Base-by-base conservation (phyloP, 192 early-diverging fungal species). In the Podila horticola region DNA sequence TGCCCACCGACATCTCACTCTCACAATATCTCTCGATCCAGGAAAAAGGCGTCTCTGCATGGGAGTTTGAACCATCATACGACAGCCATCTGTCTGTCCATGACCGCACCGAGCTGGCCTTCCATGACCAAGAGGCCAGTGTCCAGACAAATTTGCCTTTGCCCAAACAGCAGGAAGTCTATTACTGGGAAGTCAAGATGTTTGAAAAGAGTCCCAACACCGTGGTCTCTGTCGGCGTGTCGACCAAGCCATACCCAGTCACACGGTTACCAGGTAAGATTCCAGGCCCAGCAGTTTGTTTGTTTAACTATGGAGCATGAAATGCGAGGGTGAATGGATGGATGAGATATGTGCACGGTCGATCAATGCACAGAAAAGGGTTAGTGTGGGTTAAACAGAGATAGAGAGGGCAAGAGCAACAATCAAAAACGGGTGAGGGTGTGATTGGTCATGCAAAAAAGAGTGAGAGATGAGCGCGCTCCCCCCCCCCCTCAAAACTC, bases 151-250 rank as follows among this genome's bases (percentile, higher is more conserved):
- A 95, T 73, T 71, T 95, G 67, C 94, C 94, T 2, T 82, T 95
- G 67, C 94, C 94, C 38, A 93, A 92, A 79, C 85, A 87, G n/a
- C 92, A 93, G 82, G 91, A 93, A 60, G 91, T 94, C n/a, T 94
- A 94, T 83, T 95, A 95, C 82, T 94, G 92, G 89, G 94, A 95
- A 75, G 90, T 91, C 65, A 94, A 94, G 82, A 87, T 94, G 75
- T 90, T 89, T 75, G 93, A 94, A 75, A 93, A 92, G 71, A 89
- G 90, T n/a, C 64, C 74, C 1, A 87, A 87, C 50, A 92, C 92
- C 38, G 90, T 86, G 58, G 87, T 94, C 68, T 87, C 90, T 69
- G 85, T 94, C 34, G 93, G 93, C 12, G 87, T 93, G 26, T 87
- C 90, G 10, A 94, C 92, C 13, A 94, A 92, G 67, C 93, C 93